Conservation (phyloP, 2,329 filamentous ascomycete genomes). For the Arthrobotrys sinensis region DNA sequence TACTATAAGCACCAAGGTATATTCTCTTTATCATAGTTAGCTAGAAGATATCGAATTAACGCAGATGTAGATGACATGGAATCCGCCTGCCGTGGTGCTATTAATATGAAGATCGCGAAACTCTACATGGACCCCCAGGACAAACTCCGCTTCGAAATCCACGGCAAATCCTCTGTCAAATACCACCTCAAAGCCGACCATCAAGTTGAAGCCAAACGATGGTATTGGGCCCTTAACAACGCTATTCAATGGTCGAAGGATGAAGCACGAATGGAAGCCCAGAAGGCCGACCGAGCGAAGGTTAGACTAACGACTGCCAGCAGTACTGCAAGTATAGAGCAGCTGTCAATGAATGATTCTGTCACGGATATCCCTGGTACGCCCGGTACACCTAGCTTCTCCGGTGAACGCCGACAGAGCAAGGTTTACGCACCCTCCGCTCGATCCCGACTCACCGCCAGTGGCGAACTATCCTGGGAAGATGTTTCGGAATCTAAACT, state of each 20-base stretch:
- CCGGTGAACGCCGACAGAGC: slow-evolving; percentile 66
- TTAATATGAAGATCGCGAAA: slow-evolving; percentile 97
- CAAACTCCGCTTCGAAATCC: slow-evolving; percentile 97
- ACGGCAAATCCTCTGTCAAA: slow-evolving; percentile 97
- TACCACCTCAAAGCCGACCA: slow-evolving; percentile 98
- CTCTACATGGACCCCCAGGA: slow-evolving; percentile 97
- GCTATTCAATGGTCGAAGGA: slow-evolving; percentile 99
- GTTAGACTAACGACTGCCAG: slow-evolving; percentile 80
- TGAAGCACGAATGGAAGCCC: slow-evolving; percentile 91
- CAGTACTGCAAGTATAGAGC: slow-evolving; percentile 50
- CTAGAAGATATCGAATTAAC: slow-evolving; percentile 3
- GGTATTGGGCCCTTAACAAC: slow-evolving; percentile 99
- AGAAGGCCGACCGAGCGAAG: slow-evolving; percentile 70
- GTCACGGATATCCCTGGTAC: slow-evolving; percentile 69
- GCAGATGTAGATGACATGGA: slow-evolving; percentile 82
- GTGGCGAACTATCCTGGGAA: slow-evolving; percentile 58
- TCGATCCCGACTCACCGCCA: slow-evolving; percentile 49
- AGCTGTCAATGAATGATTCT: slow-evolving; percentile 63
- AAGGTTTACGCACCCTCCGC: slow-evolving; percentile 47
- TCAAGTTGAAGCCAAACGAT: slow-evolving; percentile 96
- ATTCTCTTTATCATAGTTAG: background rate
- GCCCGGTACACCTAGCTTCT: slow-evolving; percentile 67
- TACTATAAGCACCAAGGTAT: slow-evolving; percentile 96
- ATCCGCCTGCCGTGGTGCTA: slow-evolving; percentile 94
- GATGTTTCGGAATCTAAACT: slow-evolving; percentile 56